Conservation (phyloP, 108 stramenopile species). For the Nitzschia putrida region DNA sequence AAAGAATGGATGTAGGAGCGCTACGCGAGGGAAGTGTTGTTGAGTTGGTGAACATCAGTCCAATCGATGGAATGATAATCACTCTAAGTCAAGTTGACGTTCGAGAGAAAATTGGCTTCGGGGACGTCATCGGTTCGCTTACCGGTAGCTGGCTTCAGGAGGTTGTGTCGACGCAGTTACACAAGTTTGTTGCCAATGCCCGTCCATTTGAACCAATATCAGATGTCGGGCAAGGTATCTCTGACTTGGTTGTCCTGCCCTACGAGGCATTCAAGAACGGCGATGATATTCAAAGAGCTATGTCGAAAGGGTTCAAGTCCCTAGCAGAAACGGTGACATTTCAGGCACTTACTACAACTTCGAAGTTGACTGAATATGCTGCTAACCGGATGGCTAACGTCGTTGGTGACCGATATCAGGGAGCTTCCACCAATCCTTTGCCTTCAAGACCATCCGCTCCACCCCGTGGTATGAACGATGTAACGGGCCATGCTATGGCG, state of each 20-base stretch:
- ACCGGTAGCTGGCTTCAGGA: conserved; percentile 71
- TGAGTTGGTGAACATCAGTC: conserved; percentile 82
- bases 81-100: conserved; percentile 64
- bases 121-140: conserved; percentile 56
- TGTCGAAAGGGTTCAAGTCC: conserved; percentile 56
- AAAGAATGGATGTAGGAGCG: conserved; percentile 65
- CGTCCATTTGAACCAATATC: conserved; percentile 74
- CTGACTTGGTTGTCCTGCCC: conserved; percentile 74
- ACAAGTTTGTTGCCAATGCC: conserved; percentile 80
- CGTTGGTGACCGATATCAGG: conserved; percentile 24
- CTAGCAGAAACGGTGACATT: conserved; percentile 72
- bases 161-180: conserved; percentile 77
- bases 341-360: conserved; percentile 65
- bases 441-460: conserved; percentile 58
- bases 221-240: conserved; percentile 56
- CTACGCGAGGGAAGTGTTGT: conserved; percentile 74
- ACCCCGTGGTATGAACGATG: conserved; percentile 53
- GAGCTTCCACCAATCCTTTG: conserved; percentile 30
- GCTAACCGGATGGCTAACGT: conserved; percentile 50
- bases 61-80: conserved; percentile 80
- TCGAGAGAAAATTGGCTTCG: conserved; percentile 65
- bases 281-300: conserved; percentile 52
- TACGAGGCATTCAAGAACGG: conserved; percentile 62
- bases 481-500: conserved; percentile 57
- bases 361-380: conserved; percentile 64